phyloP scores from a whole-genome alignment of 306 rosid species.

The Abrus precatorius region DNA sequence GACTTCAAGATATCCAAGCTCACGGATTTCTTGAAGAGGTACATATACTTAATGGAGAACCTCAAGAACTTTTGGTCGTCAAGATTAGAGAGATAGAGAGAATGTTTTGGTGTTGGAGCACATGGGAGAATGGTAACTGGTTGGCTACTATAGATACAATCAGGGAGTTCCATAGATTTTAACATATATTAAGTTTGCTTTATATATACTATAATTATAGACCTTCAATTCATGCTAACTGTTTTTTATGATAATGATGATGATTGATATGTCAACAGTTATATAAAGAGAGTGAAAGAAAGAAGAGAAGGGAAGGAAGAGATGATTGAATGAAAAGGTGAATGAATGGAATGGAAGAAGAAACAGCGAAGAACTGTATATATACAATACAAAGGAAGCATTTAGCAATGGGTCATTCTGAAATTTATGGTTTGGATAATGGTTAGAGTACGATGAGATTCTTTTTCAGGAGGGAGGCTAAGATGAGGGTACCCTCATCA shows the following conservation, averaged over 20 bases:
- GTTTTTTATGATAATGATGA: neutral
- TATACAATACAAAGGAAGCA: neutral
- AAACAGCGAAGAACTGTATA: too few species aligned
- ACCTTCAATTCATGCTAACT: too few species aligned
- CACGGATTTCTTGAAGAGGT: conserved; percentile 60
- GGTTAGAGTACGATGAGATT: neutral
- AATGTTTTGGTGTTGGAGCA: conserved; percentile 74
- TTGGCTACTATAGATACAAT: conserved; percentile 56
- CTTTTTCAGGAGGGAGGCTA: neutral
- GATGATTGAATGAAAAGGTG: conserved; percentile 7
- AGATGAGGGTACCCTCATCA: neutral
- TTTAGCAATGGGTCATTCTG: neutral
- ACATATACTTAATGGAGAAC: conserved; percentile 79
- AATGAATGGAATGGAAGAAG: neutral
- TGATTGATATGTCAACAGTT: neutral
- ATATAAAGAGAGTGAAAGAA: neutral
- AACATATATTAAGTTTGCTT: conserved; percentile 48
- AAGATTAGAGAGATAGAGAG: conserved; percentile 73
- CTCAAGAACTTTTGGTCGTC: conserved; percentile 88
- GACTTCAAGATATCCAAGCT: conserved; percentile 55
- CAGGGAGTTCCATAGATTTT: conserved; percentile 64
- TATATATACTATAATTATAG: too few species aligned
- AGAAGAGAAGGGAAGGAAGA: neutral
- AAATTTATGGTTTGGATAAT: conserved; percentile 3
- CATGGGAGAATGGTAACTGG: conserved; percentile 59